A percentile compares a stretch with the other conserved stretches of the same genome.
Evolutionary conservation across 805 yeast genomes (phyloP).

Genomic region (Teunomyces gatunensis): DNA sequence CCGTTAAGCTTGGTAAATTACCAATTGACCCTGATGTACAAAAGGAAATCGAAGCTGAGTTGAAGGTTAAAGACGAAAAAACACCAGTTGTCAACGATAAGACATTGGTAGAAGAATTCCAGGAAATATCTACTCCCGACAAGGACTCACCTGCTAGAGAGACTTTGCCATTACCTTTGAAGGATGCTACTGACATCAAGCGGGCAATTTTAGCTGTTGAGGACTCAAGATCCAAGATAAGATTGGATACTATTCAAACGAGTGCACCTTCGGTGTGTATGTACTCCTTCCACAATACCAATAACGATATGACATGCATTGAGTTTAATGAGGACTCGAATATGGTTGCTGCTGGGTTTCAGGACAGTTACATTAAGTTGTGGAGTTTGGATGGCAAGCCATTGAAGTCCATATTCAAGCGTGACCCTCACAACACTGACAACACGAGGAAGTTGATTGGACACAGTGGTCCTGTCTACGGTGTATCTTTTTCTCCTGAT

Average conservation of each 20-base stretch:
- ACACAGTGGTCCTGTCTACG: constrained; percentile 93
- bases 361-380: constrained; percentile 83
- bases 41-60: constrained; percentile 80
- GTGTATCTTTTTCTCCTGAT: constrained; percentile 88
- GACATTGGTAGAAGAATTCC: constrained; percentile 64
- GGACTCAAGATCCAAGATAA: constrained; percentile 76
- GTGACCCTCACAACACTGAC: constrained; percentile 48
- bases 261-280: constrained; percentile 92
- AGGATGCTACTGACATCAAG: constrained; percentile 75
- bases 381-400: constrained; percentile 96
- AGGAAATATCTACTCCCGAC: constrained; percentile 52
- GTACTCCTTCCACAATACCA: constrained; percentile 97
- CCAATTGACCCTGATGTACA: constrained; percentile 85
- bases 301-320: constrained; percentile 80
- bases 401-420: constrained; percentile 56
- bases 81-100: constrained; percentile 33
- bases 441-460: constrained; percentile 69
- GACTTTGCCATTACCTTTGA: constrained; percentile 79
- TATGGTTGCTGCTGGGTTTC: constrained; percentile 89
- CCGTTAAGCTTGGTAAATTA: constrained; percentile 75
- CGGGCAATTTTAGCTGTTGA: constrained; percentile 74
- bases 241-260: constrained; percentile 68
- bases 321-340: constrained; percentile 87
- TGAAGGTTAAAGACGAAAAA: constrained; percentile 71
- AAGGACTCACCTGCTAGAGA: constrained; percentile 73